Evolutionary conservation across 345 rosid genomes (phyloP), one percentile per base, ranked within the genome.

Genomic region (Draba incana): DNA sequence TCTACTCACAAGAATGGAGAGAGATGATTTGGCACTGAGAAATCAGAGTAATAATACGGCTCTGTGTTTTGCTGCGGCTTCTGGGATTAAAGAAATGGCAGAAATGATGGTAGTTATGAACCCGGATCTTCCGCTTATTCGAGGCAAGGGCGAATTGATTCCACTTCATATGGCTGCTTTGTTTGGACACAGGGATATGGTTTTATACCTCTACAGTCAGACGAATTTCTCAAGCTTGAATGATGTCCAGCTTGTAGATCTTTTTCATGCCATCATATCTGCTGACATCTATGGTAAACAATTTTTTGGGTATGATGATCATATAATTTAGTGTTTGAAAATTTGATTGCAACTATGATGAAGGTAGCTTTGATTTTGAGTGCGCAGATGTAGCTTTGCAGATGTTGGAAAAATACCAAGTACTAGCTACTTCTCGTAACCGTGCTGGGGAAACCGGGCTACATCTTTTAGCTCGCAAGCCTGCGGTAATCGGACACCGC

Each of bases 1-100:
- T 45, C 37, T 81, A 10, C 74, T 81, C 23, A 57, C 57, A 41
- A 37, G 38, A 23, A 72, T 66, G 73, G 14, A 57, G 7, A 39
- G 12, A 10, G 31, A 42, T 7, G 80, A 75, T 37, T 50, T 79
- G 46, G 74, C 41, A 13, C 3, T 74, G 14, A 44, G 31, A 76
- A 64, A 79, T 59, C 72, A 14, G 55, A 27, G 31, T 10, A 27
- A 12, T 7, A 57, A 57, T 16, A 57, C 62, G 7, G 62, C 62
- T 13, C 14, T 57, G 3, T 38, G 30, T 57, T 57, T 57, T 7
- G 62, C 62, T 38, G 62, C 62, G 6, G 62, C 62, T 1, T 20
- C 62, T 6, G 47, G 62, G 0, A 13, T 39, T 6, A 6, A 3
- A 5, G 46, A 38, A 10, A 23, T 57, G 2, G 62, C 62, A n/a